phyloP scores from a whole-genome alignment of 2,329 filamentous ascomycete species.

The Sclerotinia subarctica region DNA sequence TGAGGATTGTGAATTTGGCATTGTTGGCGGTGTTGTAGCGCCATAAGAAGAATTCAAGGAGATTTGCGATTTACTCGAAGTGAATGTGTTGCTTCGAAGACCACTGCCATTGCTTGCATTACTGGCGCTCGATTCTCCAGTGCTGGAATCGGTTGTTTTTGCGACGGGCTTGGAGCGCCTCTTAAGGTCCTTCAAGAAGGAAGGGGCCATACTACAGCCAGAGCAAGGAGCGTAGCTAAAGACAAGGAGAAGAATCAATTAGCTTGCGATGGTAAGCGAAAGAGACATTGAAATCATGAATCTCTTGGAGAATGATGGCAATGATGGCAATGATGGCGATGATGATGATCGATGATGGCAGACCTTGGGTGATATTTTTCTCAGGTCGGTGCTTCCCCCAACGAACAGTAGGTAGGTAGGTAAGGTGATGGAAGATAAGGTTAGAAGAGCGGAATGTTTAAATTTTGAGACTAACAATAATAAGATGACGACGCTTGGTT shows the following conservation, averaged over 20 bases:
- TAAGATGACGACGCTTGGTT: constrained; percentile 16
- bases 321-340: not conserved
- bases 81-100: constrained; percentile 42
- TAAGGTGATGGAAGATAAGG: not conserved
- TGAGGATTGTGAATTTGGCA: constrained; percentile 49
- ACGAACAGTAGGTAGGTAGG: not conserved
- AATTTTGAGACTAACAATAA: not conserved
- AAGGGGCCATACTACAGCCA: constrained; percentile 49
- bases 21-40: constrained; percentile 51
- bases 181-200: constrained; percentile 74
- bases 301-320: not conserved
- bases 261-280: constrained; percentile 3
- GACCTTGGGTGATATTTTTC: not conserved
- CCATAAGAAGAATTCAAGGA: constrained; percentile 48
- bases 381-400: not conserved
- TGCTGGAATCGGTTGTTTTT: constrained; percentile 55
- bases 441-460: not conserved
- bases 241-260: not conserved
- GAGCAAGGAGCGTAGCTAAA: constrained; percentile 3
- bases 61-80: constrained; percentile 60
- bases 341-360: constrained; percentile 5
- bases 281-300: not conserved
- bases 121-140: constrained; percentile 15
- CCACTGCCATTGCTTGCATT: constrained; percentile 43
- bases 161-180: constrained; percentile 74